These are phyloP conservation scores for Termitomyces sp. DNA, from an alignment of 768 basidiomycete species.

Conservation along the genomic window DNA sequence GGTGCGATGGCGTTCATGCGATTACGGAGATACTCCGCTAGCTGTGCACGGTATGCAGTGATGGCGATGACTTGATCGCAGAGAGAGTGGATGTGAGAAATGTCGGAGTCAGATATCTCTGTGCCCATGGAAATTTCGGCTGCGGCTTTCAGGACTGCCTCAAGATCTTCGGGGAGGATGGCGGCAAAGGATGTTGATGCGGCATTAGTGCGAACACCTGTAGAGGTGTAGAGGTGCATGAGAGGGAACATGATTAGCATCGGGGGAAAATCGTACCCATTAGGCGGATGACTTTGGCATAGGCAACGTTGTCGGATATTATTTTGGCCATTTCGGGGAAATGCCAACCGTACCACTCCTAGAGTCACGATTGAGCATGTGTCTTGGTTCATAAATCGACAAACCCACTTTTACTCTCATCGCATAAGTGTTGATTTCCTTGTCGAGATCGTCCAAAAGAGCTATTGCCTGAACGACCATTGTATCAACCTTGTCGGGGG, in stretches of 20 bases:
- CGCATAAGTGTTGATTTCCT: conserved; percentile 98
- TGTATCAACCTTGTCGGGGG: conserved; percentile 98
- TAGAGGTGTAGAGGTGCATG: conserved; percentile 19
- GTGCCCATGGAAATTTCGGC: conserved; percentile 99
- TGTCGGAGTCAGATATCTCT: conserved; percentile 95
- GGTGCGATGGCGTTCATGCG: conserved; percentile 98
- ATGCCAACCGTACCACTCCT: conserved; percentile 99
- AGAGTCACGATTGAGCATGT: background rate
- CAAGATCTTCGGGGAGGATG: conserved; percentile 95
- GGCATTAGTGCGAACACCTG: conserved; percentile 95
- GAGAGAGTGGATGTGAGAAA: conserved; percentile 92
- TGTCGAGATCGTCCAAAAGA: conserved; percentile 95
- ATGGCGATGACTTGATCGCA: conserved; percentile 99
- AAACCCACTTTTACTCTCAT: conserved; percentile 92
- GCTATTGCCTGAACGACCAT: conserved; percentile 99
- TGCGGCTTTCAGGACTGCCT: conserved; percentile 89
- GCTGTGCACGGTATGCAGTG: conserved; percentile 88
- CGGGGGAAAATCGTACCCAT: conserved; percentile 60
- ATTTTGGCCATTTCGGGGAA: conserved; percentile 99
- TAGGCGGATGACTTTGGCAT: conserved; percentile 86
- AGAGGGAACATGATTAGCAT: background rate
- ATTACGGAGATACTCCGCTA: conserved; percentile 94
- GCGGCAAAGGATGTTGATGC: conserved; percentile 78
- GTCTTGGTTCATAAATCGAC: background rate
- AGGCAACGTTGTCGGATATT: conserved; percentile 93